Conservation (phyloP, 192 early-diverging fungal species). For the Geranomyces michiganensis region DNA sequence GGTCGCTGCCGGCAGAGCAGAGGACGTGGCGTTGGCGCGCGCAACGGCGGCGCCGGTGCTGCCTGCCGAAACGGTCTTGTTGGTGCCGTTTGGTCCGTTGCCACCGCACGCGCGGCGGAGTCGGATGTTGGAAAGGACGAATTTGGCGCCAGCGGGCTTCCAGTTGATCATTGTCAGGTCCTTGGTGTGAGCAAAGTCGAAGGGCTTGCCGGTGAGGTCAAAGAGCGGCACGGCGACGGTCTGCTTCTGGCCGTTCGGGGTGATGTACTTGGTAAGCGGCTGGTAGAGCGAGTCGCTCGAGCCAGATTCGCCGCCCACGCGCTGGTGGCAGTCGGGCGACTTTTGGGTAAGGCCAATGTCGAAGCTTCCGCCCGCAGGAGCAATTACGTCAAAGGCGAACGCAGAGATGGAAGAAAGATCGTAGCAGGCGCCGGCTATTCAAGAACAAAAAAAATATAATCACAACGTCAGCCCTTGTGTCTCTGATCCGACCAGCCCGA, state of each 20-base stretch:
- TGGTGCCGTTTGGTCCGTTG: constrained; percentile 21
- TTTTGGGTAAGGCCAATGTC: constrained; percentile 36
- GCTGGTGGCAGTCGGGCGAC: constrained; percentile 26
- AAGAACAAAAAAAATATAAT: not conserved
- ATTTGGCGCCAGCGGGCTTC: not conserved
- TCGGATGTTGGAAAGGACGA: constrained; percentile 24
- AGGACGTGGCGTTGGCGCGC: not conserved
- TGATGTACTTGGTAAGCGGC: constrained; percentile 32
- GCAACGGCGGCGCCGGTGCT: not conserved
- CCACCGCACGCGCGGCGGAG: constrained; percentile 21
- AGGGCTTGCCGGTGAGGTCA: constrained; percentile 15
- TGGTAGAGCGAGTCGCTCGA: constrained; percentile 25
- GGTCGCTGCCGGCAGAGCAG: not conserved
- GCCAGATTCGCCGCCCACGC: constrained; percentile 15
- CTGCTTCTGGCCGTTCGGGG: constrained; percentile 30
- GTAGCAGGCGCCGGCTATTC: constrained; percentile 35
- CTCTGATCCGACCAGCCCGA: not conserved
- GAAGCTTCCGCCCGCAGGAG: constrained; percentile 39
- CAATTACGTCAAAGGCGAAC: constrained; percentile 38
- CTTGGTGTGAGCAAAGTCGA: constrained; percentile 39
- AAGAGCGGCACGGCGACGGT: constrained; percentile 29
- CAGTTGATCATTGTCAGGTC: constrained; percentile 33
- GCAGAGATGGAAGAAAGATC: constrained; percentile 34
- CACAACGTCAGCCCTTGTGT: not conserved
- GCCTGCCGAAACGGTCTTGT: constrained; percentile 10